Percentiles rank a stretch among this genome's conserved stretches.
These are phyloP conservation scores for Cyberlindnera suaveolens DNA, from an alignment of 805 yeast species.

Conservation along the genomic window DNA sequence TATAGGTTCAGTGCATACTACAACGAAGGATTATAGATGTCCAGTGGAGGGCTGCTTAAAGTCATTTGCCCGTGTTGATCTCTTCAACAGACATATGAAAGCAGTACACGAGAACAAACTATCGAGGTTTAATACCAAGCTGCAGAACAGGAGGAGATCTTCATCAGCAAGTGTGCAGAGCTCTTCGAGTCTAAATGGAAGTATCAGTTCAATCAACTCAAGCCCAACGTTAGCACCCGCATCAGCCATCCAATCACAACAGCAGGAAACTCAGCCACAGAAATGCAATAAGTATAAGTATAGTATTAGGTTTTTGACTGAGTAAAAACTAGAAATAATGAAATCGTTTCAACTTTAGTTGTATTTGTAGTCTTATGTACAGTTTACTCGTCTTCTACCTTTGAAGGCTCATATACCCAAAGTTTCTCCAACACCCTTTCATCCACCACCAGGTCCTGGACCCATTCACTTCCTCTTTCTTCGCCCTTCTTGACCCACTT, in stretches of 20 bases:
- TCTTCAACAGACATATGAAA: conserved; percentile 28
- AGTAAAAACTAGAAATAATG: neutral
- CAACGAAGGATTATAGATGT: conserved; percentile 48
- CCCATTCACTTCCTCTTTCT: conserved; percentile 82
- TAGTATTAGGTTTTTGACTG: conserved; percentile 21
- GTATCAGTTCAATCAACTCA: too few species aligned
- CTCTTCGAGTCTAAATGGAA: too few species aligned
- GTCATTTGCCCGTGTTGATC: conserved; percentile 41
- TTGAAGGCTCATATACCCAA: conserved; percentile 35
- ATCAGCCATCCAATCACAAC: too few species aligned
- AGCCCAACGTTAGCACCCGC: too few species aligned
- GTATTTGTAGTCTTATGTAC: too few species aligned
- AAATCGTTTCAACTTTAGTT: neutral
- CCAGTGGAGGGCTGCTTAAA: conserved; percentile 73
- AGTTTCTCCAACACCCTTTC: conserved; percentile 53
- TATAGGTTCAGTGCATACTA: conserved; percentile 19
- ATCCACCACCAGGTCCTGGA: conserved; percentile 65
- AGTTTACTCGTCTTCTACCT: conserved; percentile 1
- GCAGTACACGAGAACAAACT: conserved; percentile 33
- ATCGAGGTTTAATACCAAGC: conserved; percentile 34
- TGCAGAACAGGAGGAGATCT: conserved; percentile 4
- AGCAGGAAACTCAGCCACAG: neutral
- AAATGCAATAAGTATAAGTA: conserved; percentile 15
- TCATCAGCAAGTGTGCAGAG: too few species aligned
- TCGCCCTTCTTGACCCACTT: conserved; percentile 77